A percentile compares a stretch with the other conserved stretches of the same genome.
Evolutionary conservation across 306 rosid genomes (phyloP).

Genomic region (Corylus avellana): DNA sequence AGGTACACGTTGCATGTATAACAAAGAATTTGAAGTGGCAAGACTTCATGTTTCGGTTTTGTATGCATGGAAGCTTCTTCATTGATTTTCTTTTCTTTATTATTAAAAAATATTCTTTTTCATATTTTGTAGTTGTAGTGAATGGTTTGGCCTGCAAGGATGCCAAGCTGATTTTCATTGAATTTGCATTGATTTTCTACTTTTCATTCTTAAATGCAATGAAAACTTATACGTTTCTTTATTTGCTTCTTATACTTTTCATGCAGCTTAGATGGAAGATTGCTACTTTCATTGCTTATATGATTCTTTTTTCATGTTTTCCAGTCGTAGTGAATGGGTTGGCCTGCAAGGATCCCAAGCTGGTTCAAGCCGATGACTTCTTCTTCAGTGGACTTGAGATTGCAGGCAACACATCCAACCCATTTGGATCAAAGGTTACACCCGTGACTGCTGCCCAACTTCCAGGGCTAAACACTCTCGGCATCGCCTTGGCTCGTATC

Average conservation of each 20-base stretch:
- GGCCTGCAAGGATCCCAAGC: conserved; percentile 35
- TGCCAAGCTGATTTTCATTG: conserved; percentile 16
- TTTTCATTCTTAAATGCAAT: too few species aligned
- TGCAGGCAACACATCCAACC: conserved; percentile 33
- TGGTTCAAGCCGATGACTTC: conserved; percentile 31
- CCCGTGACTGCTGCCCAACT: conserved; percentile 16
- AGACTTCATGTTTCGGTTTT: too few species aligned
- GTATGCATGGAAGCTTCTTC: too few species aligned
- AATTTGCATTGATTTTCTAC: too few species aligned
- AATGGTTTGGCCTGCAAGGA: conserved; percentile 38
- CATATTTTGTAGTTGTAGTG: conserved; percentile 10
- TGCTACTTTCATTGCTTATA: too few species aligned
- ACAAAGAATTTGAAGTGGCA: too few species aligned
- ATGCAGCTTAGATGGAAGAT: too few species aligned
- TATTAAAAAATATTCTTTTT: neutral
- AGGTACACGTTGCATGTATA: conserved; percentile 15
- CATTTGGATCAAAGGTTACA: conserved; percentile 31
- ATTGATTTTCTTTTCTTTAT: too few species aligned
- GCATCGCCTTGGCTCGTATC: conserved; percentile 27
- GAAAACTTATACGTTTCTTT: too few species aligned
- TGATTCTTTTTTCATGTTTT: too few species aligned
- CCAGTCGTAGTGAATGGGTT: conserved; percentile 28
- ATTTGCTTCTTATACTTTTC: too few species aligned
- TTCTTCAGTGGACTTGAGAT: conserved; percentile 31
- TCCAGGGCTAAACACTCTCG: conserved; percentile 38